Base-by-base conservation (phyloP, 768 basidiomycete genomes). In the Kwoniella dendrophila region DNA sequence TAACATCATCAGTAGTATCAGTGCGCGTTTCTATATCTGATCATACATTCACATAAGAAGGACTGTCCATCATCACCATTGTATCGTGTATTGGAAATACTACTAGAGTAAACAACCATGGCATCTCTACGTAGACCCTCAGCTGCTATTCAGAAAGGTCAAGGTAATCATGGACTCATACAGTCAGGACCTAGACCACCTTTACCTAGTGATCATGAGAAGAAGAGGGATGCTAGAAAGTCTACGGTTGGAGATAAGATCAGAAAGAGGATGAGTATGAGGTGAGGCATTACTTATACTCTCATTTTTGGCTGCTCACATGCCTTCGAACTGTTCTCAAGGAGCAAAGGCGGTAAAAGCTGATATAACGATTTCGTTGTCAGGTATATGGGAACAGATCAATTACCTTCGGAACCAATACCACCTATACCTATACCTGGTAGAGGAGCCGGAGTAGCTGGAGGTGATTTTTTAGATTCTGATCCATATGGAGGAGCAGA, bases 211-310 rank as follows among this genome's bases (percentile, higher is more conserved):
- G 44, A 49, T 14, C 44, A 62, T 20, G 59, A 64, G 6, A 51
- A 48, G 54, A 58, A 59, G 56, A 45, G 24, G 50, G 49, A 71
- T 59, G 74, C 71, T 20, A 80, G 83, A 47, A 83, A 83, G 70
- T 82, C 83, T 30, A 79, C 81, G 11, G 83, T 85, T 22, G 84
- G 92, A 78, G 94, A 94, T 84, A 92, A 90, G 82, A 92, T 96
- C 80, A 92, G 92, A 85, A 92, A 92, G 80, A 89, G 94, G 74
- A 88, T 96, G 87, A 93, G 92, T 16, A 90, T 88, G 85, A 87
- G 93, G 76, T 96, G 90, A 84, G 90, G 89, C 38, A 50, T 6
- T 47, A 4, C 22, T 27, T 22, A 50, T 29, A 14, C 20, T 14
- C 20, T 45, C 27, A 38, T 14, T 47, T n/a, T n/a, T 43, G 7